phyloP scores from a whole-genome alignment of 148 eudicot species.

The Camellia japonica region DNA sequence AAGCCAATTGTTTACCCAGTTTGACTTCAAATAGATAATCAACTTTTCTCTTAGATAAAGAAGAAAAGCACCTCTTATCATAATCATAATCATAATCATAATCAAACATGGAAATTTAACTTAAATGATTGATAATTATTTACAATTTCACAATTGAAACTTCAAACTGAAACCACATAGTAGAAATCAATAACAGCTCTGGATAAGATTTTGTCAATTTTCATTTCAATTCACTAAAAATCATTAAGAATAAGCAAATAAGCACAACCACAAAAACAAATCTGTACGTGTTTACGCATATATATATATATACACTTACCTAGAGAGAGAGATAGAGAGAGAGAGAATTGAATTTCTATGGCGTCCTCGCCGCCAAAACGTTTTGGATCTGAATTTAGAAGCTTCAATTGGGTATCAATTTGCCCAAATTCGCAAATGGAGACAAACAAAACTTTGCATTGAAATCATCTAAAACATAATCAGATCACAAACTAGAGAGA shows the following conservation, averaged over 20 bases:
- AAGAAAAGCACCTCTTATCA: too few species aligned
- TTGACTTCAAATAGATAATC: too few species aligned
- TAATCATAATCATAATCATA: too few species aligned
- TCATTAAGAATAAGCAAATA: neutral
- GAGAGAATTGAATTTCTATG: neutral
- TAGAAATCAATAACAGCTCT: too few species aligned
- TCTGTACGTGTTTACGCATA: neutral
- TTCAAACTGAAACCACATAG: too few species aligned
- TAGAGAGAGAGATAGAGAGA: neutral
- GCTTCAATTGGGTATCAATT: constrained; percentile 9
- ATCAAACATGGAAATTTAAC: too few species aligned
- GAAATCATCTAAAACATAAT: neutral
- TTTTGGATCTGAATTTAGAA: neutral
- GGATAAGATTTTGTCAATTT: neutral
- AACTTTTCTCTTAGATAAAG: too few species aligned
- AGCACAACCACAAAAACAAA: neutral
- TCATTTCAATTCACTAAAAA: neutral
- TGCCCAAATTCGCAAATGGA: neutral
- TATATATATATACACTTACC: neutral
- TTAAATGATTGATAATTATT: too few species aligned
- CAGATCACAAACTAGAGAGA: neutral
- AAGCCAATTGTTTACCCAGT: too few species aligned
- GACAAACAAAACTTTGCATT: neutral
- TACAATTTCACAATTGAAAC: too few species aligned
- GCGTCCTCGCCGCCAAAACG: neutral